These are phyloP conservation scores for Blastobotrys peoriensis DNA, from an alignment of 805 yeast genomes.

Conservation along the genomic window DNA sequence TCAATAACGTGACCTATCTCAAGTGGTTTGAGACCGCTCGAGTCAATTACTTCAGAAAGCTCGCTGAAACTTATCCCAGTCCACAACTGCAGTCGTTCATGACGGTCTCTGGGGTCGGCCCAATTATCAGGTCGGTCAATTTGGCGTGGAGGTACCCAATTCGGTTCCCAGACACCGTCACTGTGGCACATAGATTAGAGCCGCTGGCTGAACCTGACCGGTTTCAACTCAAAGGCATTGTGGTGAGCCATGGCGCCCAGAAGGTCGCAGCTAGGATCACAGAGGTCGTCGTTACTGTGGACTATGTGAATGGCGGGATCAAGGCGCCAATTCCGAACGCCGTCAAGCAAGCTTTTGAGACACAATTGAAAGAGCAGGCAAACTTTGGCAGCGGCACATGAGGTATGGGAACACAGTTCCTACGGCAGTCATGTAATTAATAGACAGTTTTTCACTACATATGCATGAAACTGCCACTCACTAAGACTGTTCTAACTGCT, in stretches of 20 bases:
- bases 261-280: slow-evolving; percentile 29
- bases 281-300: slow-evolving; percentile 29
- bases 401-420: too few species aligned
- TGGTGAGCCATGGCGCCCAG: slow-evolving; percentile 27
- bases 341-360: slow-evolving; percentile 18
- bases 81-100: slow-evolving; percentile 18
- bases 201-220: slow-evolving; percentile 25
- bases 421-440: too few species aligned
- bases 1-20: slow-evolving; percentile 29
- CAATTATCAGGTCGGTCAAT: slow-evolving; percentile 27
- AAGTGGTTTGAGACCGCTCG: slow-evolving; percentile 31
- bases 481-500: too few species aligned
- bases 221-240: slow-evolving; percentile 24
- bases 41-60: slow-evolving; percentile 21
- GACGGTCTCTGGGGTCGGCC: slow-evolving; percentile 24
- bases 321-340: slow-evolving; percentile 27
- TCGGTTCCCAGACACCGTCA: slow-evolving; percentile 26
- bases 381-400: too few species aligned
- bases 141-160: slow-evolving; percentile 30
- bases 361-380: slow-evolving; percentile 11
- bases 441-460: neutral
- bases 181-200: slow-evolving; percentile 25
- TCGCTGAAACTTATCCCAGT: slow-evolving; percentile 11
- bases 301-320: slow-evolving; percentile 23
- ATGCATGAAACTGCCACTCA: too few species aligned